Evolutionary conservation across 768 basidiomycete genomes (phyloP), one percentile per base, ranked within the genome.

Genomic region (Russula lepida): DNA sequence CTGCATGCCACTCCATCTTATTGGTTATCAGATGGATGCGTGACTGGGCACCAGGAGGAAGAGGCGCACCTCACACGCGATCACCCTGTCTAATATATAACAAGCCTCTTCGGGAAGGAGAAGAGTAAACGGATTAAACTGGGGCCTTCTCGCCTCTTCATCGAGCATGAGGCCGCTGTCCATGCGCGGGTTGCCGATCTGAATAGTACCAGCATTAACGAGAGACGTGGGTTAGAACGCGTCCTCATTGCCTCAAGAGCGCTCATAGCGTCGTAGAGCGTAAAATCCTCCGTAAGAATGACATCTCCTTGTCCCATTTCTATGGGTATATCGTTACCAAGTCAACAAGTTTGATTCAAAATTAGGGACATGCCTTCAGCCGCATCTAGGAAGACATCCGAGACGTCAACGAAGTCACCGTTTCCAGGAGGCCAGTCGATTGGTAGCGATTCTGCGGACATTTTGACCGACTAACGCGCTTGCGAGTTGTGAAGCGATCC

Each of bases 141-240:
- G 71, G 0, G 79, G 77, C 3, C 71, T 67, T 15, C 70, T 67
- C 39, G 81, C 76, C 7, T 63, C 51, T 27, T 77, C 76, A 59
- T 74, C 72, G 27, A 68, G 61, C 35, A 76, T 71, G 62, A 89
- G 76, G 11, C 94, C 93, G 56, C 84, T 92, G 71, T 97, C 94
- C 71, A 95, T 83, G 12, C 90, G 84, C 25, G 91, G 87, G 71
- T 95, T 92, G 23, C 92, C 89, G 54, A 95, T 91, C 93, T 95
- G 50, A 50, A 64, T 23, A 58, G 49, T 41, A 72, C 46, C 13
- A 39, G 49, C 19, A 61, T 48, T 55, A 35, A 44, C 43, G 62
- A 56, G 58, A 19, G 60, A 58, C 39, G 39, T 39, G 48, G 61
- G 64, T 63, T 63, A 65, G 54, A 66, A 63, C 57, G 56, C 51